Base-by-base conservation (phyloP, 2,329 filamentous ascomycete genomes). In the Ceratocystis destructans region DNA sequence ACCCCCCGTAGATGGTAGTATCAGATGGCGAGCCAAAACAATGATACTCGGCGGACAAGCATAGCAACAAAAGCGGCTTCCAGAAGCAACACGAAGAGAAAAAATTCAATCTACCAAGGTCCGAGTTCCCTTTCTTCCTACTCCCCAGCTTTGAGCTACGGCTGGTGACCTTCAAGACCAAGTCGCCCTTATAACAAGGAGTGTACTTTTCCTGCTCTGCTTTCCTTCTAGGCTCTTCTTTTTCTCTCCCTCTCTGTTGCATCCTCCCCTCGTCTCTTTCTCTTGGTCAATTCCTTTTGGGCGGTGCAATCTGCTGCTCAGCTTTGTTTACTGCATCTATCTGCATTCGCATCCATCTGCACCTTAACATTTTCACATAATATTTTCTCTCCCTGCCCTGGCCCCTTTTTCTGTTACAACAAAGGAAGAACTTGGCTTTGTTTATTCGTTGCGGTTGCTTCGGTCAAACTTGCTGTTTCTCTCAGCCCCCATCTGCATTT, bases 51-150 rank as follows among this genome's bases (percentile, higher is more conserved):
- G 10, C 37, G 37, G 37, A 48, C 46, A 48, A 7, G 20, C 46
- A 48, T 22, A 48, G 37, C 48, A 53, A 53, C 48, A 28, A 15
- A 53, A 15, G 8, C 48, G 48, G 22, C 48, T 22, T 25, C 25
- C 25, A 25, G 22, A 22, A 10, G 22, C 48, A 25, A 53, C 7
- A 50, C 22, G 55, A 59, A 37, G 55, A 33, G 55, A 31, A 59
- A 37, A 59, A 59, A 59, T 59, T 59, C 55, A 59, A 59, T 7
- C 55, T 17, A 59, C 22, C 33, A 59, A 59, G 55, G 28, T 31
- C 55, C 28, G 28, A 59, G 55, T 59, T 59, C 55, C 55, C 55
- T 59, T 31, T 59, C 55, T 59, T 59, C 55, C 37, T 8, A 37
- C 17, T 31, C 15, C 15, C 17, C n/a, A 37, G 31, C 33, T 31